These are phyloP conservation scores for Paramecium sexaurelia DNA, from an alignment of 73 alveolate genomes.

Conservation along the genomic window DNA sequence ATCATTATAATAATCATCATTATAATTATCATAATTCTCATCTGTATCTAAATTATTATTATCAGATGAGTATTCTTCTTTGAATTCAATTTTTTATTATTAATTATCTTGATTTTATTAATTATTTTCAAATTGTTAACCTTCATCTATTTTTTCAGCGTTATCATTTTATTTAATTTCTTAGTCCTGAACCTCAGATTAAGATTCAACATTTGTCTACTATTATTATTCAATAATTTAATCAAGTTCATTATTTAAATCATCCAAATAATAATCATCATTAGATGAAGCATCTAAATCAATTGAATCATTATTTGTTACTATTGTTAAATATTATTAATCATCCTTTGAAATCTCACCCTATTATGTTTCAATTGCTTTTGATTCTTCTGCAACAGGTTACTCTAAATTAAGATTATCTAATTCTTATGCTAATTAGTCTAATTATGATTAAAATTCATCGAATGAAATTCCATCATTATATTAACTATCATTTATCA, in stretches of 20 bases:
- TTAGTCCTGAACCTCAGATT: neutral
- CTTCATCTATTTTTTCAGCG: neutral
- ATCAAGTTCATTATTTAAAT: neutral
- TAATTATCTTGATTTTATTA: too few relatives aligned
- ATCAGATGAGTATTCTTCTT: neutral
- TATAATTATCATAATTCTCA: neutral
- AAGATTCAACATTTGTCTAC: neutral
- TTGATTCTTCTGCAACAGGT: neutral
- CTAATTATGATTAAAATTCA: neutral
- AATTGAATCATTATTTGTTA: neutral
- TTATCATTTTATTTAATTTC: neutral
- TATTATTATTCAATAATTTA: neutral
- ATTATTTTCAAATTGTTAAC: too few relatives aligned
- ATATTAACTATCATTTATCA: neutral
- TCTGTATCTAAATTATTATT: neutral
- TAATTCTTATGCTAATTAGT: neutral
- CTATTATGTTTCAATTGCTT: neutral
- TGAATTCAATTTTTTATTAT: too few relatives aligned
- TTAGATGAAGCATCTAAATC: neutral
- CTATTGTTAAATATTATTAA: neutral
- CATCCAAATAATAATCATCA: slow-evolving; percentile 7
- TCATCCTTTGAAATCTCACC: neutral
- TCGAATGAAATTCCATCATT: neutral
- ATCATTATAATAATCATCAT: neutral
- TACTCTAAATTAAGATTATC: neutral